Evolutionary conservation across 2,329 filamentous ascomycete genomes (phyloP).

Genomic region (Elsinoe arachidis): DNA sequence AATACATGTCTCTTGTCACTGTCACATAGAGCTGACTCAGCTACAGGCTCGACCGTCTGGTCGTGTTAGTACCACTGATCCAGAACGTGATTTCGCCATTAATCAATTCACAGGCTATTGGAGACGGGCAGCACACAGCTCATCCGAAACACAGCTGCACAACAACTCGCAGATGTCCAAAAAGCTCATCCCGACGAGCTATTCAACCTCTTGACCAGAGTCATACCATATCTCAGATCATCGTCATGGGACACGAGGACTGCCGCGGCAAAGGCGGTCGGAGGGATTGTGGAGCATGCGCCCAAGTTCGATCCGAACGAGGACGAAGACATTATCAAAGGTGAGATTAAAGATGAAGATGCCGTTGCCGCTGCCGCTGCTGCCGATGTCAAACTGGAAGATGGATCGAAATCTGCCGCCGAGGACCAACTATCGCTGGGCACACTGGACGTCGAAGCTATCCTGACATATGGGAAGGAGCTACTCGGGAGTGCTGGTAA

Average conservation of each 20-base stretch:
- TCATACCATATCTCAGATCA: conserved; percentile 89
- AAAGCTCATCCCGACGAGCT: conserved; percentile 96
- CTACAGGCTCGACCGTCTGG: conserved; percentile 33
- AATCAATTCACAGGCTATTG: conserved; percentile 56
- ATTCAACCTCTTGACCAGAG: conserved; percentile 85
- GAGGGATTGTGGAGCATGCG: conserved; percentile 86
- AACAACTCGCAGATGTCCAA: conserved; percentile 94
- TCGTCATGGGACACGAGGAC: conserved; percentile 96
- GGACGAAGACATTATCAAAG: conserved; percentile 50
- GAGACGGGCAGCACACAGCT: conserved; percentile 95
- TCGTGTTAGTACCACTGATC: conserved; percentile 21
- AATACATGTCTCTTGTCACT: conserved; percentile 7
- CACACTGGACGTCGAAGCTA: conserved; percentile 65
- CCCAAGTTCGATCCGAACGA: conserved; percentile 80
- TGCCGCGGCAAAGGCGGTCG: conserved; percentile 86
- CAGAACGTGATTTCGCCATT: conserved; percentile 2
- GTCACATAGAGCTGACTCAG: conserved; percentile 14
- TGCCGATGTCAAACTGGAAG: not conserved
- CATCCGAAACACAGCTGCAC: conserved; percentile 93
- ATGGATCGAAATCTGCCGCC: conserved; percentile 23
- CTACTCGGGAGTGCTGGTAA: conserved; percentile 73
- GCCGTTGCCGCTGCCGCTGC: conserved; percentile 6
- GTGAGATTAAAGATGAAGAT: conserved; percentile 36
- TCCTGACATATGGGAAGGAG: conserved; percentile 76
- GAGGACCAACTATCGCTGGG: conserved; percentile 63